Evolutionary conservation across 2,329 filamentous ascomycete genomes (phyloP), one percentile per base, ranked within the genome.

Genomic region (Venturiaceae sp.): DNA sequence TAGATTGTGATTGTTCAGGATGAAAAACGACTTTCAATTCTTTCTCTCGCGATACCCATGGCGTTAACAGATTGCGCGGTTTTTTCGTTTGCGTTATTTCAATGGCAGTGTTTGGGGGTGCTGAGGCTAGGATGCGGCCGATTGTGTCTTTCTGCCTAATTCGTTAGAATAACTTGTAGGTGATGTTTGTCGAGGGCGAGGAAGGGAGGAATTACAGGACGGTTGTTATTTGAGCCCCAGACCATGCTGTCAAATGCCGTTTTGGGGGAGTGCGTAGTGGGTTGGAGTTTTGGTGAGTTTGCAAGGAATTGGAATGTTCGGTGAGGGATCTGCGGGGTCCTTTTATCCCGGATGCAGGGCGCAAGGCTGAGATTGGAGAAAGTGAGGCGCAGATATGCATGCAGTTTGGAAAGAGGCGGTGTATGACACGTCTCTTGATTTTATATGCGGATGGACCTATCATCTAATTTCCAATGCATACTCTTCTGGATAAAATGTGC

Each of bases 121-220:
- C 44, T 50, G 44, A 50, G 44, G 44, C 44, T 13, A 50, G 44
- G 44, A 50, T 50, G 44, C 44, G 44, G 26, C 44, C 44, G 44
- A 50, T 50, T n/a, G 44, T 50, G 26, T 50, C 44, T 16, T 50
- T 50, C 44, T 50, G 5, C 3, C 11, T 5, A 4, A 5, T 16
- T 30, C 7, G 14, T 50, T 13, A 50, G 44, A n/a, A n/a, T n/a
- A n/a, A n/a, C n/a, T n/a, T n/a, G n/a, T n/a, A 50, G 2, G 44
- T 5, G 23, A 30, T 13, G 44, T 14, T 2, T 13, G 13, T 4
- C 4, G 26, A 6, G 3, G 26, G 11, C 6, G 26, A 16, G 2
- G 21, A n/a, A 8, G 11, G 13, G 13, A 28, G 44, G 11, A 30
- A 19, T 19, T 50, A 50, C 44, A 5, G 44, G 44, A 13, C 44